These are phyloP conservation scores for Fusarium austroafricanum DNA, from an alignment of 2,329 filamentous ascomycete genomes.

Conservation along the genomic window DNA sequence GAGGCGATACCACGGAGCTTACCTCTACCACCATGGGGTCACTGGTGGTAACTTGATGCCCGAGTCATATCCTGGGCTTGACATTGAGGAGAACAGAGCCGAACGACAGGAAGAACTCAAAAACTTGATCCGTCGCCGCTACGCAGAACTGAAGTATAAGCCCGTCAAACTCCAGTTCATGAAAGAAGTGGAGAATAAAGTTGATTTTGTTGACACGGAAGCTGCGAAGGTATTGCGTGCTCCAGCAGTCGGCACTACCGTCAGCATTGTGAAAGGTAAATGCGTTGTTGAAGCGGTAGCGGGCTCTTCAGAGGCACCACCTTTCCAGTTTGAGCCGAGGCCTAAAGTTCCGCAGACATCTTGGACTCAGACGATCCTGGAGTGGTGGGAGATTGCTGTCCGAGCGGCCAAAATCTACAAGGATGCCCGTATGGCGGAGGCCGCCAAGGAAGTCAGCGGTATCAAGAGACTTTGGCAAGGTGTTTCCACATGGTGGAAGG, in stretches of 20 bases:
- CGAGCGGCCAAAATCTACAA: not conserved
- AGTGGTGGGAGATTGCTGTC: not conserved
- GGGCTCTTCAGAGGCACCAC: not conserved
- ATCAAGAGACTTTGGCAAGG: too few species aligned
- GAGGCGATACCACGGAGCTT: not conserved
- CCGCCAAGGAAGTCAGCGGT: too few species aligned
- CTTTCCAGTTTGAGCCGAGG: not conserved
- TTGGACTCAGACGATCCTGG: not conserved
- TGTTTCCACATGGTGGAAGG: too few species aligned
- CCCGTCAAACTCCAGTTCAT: not conserved
- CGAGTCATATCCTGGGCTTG: not conserved
- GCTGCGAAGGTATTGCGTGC: not conserved
- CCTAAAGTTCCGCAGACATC: not conserved
- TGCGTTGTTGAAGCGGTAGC: not conserved
- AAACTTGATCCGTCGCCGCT: not conserved
- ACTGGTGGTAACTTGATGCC: not conserved
- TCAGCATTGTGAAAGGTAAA: not conserved
- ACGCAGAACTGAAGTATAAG: not conserved
- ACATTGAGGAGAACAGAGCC: not conserved
- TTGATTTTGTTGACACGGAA: not conserved
- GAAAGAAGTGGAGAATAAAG: not conserved
- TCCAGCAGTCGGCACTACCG: not conserved
- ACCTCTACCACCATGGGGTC: not conserved
- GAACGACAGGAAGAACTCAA: not conserved
- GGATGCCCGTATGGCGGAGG: too few species aligned